Conservation (phyloP, 345 rosid genomes). For the Brassica napus region DNA sequence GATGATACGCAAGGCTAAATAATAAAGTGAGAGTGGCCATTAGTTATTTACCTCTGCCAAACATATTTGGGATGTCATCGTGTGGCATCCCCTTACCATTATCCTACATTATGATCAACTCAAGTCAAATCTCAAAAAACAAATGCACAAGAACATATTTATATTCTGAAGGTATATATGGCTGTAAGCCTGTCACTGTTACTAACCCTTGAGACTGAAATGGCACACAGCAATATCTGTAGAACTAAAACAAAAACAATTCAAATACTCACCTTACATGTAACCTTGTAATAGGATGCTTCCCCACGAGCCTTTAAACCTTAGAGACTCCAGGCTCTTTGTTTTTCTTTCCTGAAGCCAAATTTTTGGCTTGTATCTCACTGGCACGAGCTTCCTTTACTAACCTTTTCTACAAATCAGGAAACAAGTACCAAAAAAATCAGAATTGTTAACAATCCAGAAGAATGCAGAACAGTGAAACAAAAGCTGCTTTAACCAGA, state of each 20-base stretch:
- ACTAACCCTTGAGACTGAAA: conserved; percentile 7
- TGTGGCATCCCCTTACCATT: conserved; percentile 99
- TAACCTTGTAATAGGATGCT: conserved; percentile 89
- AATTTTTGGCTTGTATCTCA: conserved; percentile 84
- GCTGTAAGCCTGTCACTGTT: not conserved
- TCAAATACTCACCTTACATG: conserved; percentile 73
- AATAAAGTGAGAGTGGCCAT: conserved; percentile 4
- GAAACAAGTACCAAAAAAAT: conserved; percentile 4
- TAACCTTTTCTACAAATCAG: conserved; percentile 69
- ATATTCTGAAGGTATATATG: not conserved
- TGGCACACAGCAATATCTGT: not conserved
- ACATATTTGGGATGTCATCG: conserved; percentile 99
- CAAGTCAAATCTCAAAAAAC: conserved; percentile 28
- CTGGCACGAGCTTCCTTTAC: conserved; percentile 83
- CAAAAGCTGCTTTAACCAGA: conserved; percentile 1
- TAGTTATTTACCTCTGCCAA: conserved; percentile 71
- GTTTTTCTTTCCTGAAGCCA: conserved; percentile 70
- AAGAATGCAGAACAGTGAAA: conserved; percentile 9
- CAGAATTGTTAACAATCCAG: conserved; percentile 11
- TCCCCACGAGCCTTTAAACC: conserved; percentile 85
- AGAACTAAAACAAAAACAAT: not conserved
- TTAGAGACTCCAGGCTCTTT: conserved; percentile 69
- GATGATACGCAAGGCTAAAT: conserved; percentile 19
- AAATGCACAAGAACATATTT: not conserved
- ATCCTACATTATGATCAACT: conserved; percentile 55